These are phyloP conservation scores for Gaeumannomyces sp. DNA, from an alignment of 2,329 filamentous ascomycete species.

Conservation along the genomic window DNA sequence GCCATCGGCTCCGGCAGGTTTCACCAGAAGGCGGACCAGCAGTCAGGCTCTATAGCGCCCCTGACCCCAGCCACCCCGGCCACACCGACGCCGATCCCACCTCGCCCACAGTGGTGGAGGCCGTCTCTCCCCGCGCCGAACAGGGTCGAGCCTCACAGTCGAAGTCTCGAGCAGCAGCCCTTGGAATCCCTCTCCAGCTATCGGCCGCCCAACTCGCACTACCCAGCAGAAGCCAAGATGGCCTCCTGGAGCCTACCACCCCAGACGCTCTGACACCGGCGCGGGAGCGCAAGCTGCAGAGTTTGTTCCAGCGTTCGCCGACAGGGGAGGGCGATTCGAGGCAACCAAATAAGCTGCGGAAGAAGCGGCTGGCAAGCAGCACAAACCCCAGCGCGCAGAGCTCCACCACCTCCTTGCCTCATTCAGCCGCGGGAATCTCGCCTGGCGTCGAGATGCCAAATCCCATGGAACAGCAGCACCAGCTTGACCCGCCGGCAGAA, in stretches of 20 bases:
- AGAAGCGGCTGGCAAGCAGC: conserved; percentile 72
- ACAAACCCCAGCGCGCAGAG: conserved; percentile 84
- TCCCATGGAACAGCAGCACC: conserved; percentile 33
- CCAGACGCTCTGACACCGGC: conserved; percentile 46
- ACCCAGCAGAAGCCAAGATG: conserved; percentile 43
- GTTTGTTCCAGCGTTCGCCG: conserved; percentile 65
- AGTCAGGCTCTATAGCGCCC: conserved; percentile 24
- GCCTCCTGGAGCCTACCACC: conserved; percentile 21
- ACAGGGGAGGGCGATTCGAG: conserved; percentile 57
- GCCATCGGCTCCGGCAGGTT: conserved; percentile 63
- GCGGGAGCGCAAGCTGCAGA: conserved; percentile 62
- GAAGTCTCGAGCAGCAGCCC: background rate
- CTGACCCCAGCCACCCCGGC: conserved; percentile 20
- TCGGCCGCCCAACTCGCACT: conserved; percentile 1
- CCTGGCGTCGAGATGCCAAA: conserved; percentile 40
- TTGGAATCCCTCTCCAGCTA: background rate
- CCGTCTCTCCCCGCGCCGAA: conserved; percentile 8
- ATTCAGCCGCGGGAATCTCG: conserved; percentile 39
- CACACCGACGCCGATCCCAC: conserved; percentile 13
- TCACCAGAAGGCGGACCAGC: conserved; percentile 30
- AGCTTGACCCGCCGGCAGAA: conserved; percentile 1
- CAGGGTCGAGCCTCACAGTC: background rate
- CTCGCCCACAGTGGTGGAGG: conserved; percentile 9
- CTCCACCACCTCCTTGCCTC: conserved; percentile 68
- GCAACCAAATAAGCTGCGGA: conserved; percentile 84